Percentiles rank a stretch among this genome's conserved stretches.
These are phyloP conservation scores for Pseudevernia furfuracea DNA, from an alignment of 495 filamentous ascomycete genomes.

Conservation along the genomic window DNA sequence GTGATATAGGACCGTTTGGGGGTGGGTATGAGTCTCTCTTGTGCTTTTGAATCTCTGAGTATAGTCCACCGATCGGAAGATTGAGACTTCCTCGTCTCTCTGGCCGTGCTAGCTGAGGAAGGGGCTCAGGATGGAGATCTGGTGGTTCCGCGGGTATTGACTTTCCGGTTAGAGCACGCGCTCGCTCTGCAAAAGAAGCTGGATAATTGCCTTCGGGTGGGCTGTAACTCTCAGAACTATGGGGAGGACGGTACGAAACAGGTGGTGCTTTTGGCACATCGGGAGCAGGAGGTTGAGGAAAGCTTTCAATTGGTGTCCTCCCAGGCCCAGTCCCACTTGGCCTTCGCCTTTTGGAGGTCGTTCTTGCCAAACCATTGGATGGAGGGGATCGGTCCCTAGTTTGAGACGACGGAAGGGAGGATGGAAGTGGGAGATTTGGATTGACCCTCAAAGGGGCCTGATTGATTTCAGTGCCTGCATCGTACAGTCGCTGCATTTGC, in stretches of 20 bases:
- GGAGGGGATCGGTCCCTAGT: slow-evolving; percentile 14
- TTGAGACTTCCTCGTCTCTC: slow-evolving; percentile 23
- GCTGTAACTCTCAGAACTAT: slow-evolving; percentile 34
- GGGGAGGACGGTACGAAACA: slow-evolving; percentile 48
- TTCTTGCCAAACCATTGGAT: slow-evolving; percentile 38
- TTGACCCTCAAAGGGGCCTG: slow-evolving; percentile 17
- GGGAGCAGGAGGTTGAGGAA: slow-evolving; percentile 43
- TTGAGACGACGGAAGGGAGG: slow-evolving; percentile 19
- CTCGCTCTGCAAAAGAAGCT: slow-evolving; percentile 27
- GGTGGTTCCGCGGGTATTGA: slow-evolving; percentile 7
- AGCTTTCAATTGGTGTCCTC: slow-evolving; percentile 20
- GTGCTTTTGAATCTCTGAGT: slow-evolving; percentile 23
- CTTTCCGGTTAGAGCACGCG: slow-evolving; percentile 19
- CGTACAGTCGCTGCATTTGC: slow-evolving; percentile 2
- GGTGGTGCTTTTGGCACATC: slow-evolving; percentile 53
- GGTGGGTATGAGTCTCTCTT: slow-evolving; percentile 21
- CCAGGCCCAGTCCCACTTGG: slow-evolving; percentile 29
- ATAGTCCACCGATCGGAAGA: slow-evolving; percentile 23
- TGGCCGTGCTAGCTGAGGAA: slow-evolving; percentile 10
- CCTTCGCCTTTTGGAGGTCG: slow-evolving; percentile 34
- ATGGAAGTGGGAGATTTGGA: slow-evolving; percentile 19
- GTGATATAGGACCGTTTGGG: slow-evolving; percentile 18
- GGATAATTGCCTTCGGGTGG: slow-evolving; percentile 13
- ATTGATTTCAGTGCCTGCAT: slow-evolving; percentile 7
- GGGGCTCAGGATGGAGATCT: slow-evolving; percentile 5